phyloP scores from a whole-genome alignment of 495 filamentous ascomycete genomes.

The Acidomyces sp. region DNA sequence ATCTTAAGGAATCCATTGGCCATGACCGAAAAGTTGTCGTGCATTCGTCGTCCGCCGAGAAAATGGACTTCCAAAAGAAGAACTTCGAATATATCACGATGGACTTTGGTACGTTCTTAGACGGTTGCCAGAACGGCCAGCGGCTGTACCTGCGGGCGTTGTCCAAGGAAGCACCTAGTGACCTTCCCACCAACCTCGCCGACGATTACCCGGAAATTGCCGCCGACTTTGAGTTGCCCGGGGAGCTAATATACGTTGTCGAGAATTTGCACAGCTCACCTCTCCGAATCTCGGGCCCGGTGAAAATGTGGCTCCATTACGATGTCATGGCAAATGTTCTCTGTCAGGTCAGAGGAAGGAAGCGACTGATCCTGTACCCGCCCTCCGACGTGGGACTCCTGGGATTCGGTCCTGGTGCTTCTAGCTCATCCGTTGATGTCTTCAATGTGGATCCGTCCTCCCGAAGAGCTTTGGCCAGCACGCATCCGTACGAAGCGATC shows the following conservation, averaged over 20 bases:
- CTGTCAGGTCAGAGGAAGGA: slow-evolving; percentile 61
- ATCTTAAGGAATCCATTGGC: slow-evolving; percentile 54
- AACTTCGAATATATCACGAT: slow-evolving; percentile 69
- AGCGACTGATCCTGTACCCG: slow-evolving; percentile 63
- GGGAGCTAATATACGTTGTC: slow-evolving; percentile 43
- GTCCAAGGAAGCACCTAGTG: slow-evolving; percentile 51
- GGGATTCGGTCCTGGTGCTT: slow-evolving; percentile 58
- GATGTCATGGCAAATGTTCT: slow-evolving; percentile 87
- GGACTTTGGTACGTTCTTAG: slow-evolving; percentile 53
- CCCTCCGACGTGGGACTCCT: slow-evolving; percentile 59
- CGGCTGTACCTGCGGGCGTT: slow-evolving; percentile 66
- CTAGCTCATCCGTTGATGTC: slow-evolving; percentile 63
- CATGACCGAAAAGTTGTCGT: slow-evolving; percentile 54
- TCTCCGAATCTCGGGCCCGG: slow-evolving; percentile 64
- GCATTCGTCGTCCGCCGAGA: slow-evolving; percentile 47
- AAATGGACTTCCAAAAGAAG: slow-evolving; percentile 69
- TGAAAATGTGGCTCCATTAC: slow-evolving; percentile 88
- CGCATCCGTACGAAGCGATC: slow-evolving; percentile 52
- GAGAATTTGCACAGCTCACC: slow-evolving; percentile 66
- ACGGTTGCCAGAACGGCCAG: slow-evolving; percentile 45
- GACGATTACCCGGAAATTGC: slow-evolving; percentile 59
- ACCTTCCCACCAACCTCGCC: slow-evolving; percentile 51
- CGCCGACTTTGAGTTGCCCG: slow-evolving; percentile 57
- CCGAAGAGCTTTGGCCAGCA: slow-evolving; percentile 35
- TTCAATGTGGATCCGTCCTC: slow-evolving; percentile 36